These are phyloP conservation scores for Mycosphaerella arachidis DNA, from an alignment of 2,329 filamentous ascomycete species.

Conservation along the genomic window DNA sequence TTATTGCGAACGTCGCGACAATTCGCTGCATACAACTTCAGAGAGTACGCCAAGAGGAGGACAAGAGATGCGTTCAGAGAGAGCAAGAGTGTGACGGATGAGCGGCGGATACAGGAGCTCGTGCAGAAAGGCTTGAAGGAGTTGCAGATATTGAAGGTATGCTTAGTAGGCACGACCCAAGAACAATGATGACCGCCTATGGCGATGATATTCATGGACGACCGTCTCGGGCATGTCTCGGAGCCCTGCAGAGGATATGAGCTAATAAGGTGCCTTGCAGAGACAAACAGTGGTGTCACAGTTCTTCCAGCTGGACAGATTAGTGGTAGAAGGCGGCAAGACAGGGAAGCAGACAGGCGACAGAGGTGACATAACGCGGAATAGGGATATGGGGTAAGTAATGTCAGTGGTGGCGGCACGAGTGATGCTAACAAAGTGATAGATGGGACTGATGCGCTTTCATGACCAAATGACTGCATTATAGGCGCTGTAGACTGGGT, in stretches of 20 bases:
- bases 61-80: conserved; percentile 89
- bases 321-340: conserved; percentile 87
- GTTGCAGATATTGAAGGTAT: conserved; percentile 84
- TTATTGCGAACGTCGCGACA: conserved; percentile 79
- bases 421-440: not conserved
- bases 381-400: conserved; percentile 73
- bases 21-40: conserved; percentile 94
- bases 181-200: not conserved
- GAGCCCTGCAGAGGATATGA: not conserved
- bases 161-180: conserved; percentile 26
- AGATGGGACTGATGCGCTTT: conserved; percentile 12
- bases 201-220: too few relatives aligned
- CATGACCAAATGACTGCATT: conserved; percentile 2
- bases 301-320: conserved; percentile 84
- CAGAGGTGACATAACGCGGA: conserved; percentile 64
- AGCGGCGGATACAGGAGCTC: conserved; percentile 75
- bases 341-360: conserved; percentile 67
- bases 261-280: conserved; percentile 52
- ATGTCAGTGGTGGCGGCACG: too few relatives aligned
- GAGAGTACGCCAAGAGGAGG: conserved; percentile 89
- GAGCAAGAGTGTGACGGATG: conserved; percentile 67
- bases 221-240: not conserved
- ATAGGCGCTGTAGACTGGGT: conserved; percentile 3
- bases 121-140: conserved; percentile 84
- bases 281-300: conserved; percentile 92